Base-by-base conservation (phyloP, 1,284 basidiomycete genomes). In the Sporisorium iseilematis-ciliati region DNA sequence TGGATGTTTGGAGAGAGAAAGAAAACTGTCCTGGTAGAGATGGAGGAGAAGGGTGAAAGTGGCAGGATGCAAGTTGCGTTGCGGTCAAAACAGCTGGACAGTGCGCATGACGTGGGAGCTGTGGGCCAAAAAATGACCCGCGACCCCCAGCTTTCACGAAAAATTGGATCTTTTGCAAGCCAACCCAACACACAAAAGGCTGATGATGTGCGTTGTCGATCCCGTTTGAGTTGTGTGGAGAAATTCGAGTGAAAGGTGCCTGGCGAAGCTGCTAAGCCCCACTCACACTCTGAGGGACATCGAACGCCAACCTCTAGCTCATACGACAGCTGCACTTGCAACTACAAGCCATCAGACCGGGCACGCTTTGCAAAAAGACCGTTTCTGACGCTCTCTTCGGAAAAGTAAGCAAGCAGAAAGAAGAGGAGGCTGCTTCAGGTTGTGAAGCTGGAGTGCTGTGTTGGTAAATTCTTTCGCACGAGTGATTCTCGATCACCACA, bases 51-150 rank as follows among this genome's bases (percentile, higher is more conserved):
- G 25, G 31, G 16, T 3, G 29, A 33, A 31, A 25, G 18, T 14
- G 49, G 49, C 5, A 38, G 49, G 33, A 38, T 7, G 20, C 6
- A 5, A 25, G 12, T 16, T 3, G n/a, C n/a, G n/a, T 3, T 38
- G 29, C 5, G 4, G 29, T 16, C 35, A 11, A 46, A 16, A 16
- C 6, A 25, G 38, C 31, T 60, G 49, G 41, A 45, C 58, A 61
- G 58, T 62, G 59, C 59, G 59, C 59, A 62, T 52, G 51, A 45
- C 59, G 51, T 46, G 25, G 29, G 45, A n/a, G n/a, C n/a, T 14
- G 23, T 26, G 29, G 12, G 10, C 12, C 3, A 38, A 11, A 23
- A 23, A 48, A 23, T 18, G 2, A n/a, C n/a, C 8, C n/a, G 20
- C 33, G 23, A 23, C 11, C 18, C 49, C 49, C 49, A 33, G 35